Evolutionary conservation across 169 alveolate species (phyloP).

Genomic region (Eimeria tenella): DNA sequence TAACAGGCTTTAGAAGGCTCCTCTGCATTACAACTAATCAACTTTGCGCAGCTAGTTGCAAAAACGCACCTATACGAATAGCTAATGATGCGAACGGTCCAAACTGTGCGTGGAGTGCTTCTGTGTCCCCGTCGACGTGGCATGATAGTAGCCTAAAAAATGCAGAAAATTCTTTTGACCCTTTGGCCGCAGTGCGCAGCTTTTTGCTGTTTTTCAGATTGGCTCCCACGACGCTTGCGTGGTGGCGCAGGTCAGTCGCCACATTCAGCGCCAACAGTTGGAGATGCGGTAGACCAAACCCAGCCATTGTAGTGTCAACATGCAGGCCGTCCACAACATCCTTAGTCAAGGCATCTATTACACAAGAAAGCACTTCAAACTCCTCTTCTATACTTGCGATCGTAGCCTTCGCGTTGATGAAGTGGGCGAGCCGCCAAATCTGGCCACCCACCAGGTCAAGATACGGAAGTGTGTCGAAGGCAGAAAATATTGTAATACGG

Average conservation of each 20-base stretch:
- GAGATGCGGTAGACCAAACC: conserved; percentile 35
- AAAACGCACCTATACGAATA: conserved; percentile 54
- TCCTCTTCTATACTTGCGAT: conserved; percentile 10
- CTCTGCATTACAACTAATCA: too few relatives aligned
- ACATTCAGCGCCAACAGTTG: conserved; percentile 55
- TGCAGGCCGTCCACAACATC: conserved; percentile 18
- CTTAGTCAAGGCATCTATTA: conserved; percentile 13
- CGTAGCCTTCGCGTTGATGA: background rate
- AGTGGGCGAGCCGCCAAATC: conserved; percentile 48
- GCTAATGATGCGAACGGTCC: conserved; percentile 61
- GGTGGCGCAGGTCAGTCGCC: conserved; percentile 57
- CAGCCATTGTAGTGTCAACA: background rate
- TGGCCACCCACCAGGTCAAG: conserved; percentile 44
- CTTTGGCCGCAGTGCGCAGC: conserved; percentile 28
- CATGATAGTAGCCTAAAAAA: conserved; percentile 49
- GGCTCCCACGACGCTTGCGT: conserved; percentile 41
- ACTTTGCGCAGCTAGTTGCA: too few relatives aligned
- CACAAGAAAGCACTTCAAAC: conserved; percentile 13
- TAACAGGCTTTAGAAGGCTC: too few relatives aligned
- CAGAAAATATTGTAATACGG: conserved; percentile 25
- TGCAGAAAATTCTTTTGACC: conserved; percentile 31
- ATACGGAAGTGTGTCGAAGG: conserved; percentile 43
- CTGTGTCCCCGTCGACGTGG: background rate
- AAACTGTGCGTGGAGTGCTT: conserved; percentile 26
- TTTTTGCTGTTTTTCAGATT: conserved; percentile 58